A percentile compares a stretch with the other conserved stretches of the same genome.
phyloP scores from a whole-genome alignment of 2,329 filamentous ascomycete genomes.

The Ophiocordyceps camponoti-floridani region DNA sequence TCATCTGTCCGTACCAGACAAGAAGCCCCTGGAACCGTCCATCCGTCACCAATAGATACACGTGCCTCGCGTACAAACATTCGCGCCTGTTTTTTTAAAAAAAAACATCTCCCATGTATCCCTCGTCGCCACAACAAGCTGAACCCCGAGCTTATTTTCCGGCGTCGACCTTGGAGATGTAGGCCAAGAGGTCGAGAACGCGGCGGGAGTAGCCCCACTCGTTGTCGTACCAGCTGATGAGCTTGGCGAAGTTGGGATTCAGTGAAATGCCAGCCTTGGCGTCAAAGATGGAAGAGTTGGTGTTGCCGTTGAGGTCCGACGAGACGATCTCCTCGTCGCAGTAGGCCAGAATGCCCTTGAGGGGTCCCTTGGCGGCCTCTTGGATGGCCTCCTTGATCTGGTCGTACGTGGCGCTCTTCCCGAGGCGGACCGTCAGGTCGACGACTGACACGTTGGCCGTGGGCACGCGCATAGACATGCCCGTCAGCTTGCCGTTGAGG shows the following conservation, averaged over 20 bases:
- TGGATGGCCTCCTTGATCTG: slow-evolving; percentile 88
- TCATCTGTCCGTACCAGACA: not conserved
- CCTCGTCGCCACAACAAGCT: not conserved
- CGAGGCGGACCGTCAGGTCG: slow-evolving; percentile 82
- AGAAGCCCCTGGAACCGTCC: not conserved
- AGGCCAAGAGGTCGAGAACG: slow-evolving; percentile 65
- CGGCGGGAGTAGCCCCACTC: slow-evolving; percentile 99
- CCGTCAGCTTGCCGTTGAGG: slow-evolving; percentile 98
- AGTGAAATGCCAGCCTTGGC: slow-evolving; percentile 97
- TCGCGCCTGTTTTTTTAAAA: not conserved
- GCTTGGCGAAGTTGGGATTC: slow-evolving; percentile 98
- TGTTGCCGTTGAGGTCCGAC: slow-evolving; percentile 82
- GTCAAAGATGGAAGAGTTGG: slow-evolving; percentile 93
- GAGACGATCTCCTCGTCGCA: slow-evolving; percentile 96
- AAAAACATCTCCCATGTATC: not conserved
- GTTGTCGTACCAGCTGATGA: slow-evolving; percentile 98
- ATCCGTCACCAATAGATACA: not conserved
- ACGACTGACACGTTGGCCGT: slow-evolving; percentile 98
- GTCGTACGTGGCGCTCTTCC: slow-evolving; percentile 78
- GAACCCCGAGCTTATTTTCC: slow-evolving; percentile 16
- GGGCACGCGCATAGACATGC: slow-evolving; percentile 98
- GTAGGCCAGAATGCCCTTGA: slow-evolving; percentile 88
- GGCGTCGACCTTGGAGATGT: slow-evolving; percentile 63
- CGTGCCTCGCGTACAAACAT: not conserved
- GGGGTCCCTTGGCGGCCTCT: slow-evolving; percentile 63